A percentile compares a stretch with the other conserved stretches of the same genome.
These are phyloP conservation scores for Penicillium angulare DNA, from an alignment of 495 filamentous ascomycete species.

Conservation along the genomic window DNA sequence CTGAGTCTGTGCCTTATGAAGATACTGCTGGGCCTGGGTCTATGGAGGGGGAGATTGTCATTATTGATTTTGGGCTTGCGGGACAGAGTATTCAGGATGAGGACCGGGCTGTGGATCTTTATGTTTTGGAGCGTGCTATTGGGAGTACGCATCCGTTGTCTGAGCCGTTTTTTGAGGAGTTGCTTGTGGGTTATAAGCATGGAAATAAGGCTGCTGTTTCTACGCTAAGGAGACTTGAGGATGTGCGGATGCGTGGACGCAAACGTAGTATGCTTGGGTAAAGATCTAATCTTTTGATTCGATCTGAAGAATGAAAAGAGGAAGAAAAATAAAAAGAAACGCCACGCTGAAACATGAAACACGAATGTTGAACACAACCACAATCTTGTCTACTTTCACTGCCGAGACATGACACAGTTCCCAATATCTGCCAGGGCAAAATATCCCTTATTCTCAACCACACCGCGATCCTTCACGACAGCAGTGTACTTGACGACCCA, in stretches of 20 bases:
- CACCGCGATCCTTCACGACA: constrained; percentile 92
- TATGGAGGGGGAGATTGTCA: constrained; percentile 70
- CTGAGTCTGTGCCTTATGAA: too few relatives aligned
- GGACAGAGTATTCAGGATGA: constrained; percentile 81
- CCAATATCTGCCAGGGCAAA: constrained; percentile 78
- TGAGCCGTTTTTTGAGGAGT: constrained; percentile 68
- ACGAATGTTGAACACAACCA: constrained; percentile 15
- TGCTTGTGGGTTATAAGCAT: constrained; percentile 60
- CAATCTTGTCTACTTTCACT: constrained; percentile 6
- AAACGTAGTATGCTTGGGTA: constrained; percentile 97
- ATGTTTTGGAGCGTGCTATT: constrained; percentile 96
- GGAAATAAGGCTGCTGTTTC: constrained; percentile 56
- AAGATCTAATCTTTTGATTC: background rate
- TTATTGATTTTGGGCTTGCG: constrained; percentile 96
- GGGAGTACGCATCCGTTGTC: constrained; percentile 88
- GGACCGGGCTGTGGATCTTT: constrained; percentile 93
- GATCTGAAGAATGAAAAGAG: constrained; percentile 1
- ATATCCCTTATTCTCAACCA: constrained; percentile 98
- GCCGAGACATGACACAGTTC: constrained; percentile 35
- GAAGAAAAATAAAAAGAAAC: constrained; percentile 24
- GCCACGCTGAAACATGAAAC: constrained; percentile 33
- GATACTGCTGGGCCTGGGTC: too few relatives aligned
- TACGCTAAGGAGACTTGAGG: constrained; percentile 77
- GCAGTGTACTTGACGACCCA: constrained; percentile 99
- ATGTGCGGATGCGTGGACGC: constrained; percentile 92